A percentile compares a stretch with the other conserved stretches of the same genome.
These are phyloP conservation scores for Galerina marginata DNA, from an alignment of 768 basidiomycete genomes.

Conservation along the genomic window DNA sequence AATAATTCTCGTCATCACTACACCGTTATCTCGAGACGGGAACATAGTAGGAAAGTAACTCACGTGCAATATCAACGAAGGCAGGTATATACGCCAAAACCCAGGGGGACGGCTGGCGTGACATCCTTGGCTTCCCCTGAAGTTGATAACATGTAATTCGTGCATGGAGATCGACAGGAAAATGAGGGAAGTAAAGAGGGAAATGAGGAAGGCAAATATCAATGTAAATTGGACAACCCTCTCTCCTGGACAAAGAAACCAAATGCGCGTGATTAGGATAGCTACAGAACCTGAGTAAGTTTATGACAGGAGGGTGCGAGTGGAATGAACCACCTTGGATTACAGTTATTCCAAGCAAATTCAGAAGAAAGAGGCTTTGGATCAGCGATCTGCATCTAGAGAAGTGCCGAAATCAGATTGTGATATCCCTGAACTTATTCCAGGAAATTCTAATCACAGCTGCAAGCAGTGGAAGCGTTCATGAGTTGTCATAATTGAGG, in stretches of 20 bases:
- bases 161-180: conserved; percentile 27
- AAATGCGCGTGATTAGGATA: conserved; percentile 45
- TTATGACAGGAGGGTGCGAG: not conserved
- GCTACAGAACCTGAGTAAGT: conserved; percentile 25
- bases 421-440: not conserved
- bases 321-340: conserved; percentile 15
- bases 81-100: conserved; percentile 42
- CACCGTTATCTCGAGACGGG: not conserved
- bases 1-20: not conserved
- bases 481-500: too few species aligned
- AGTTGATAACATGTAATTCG: conserved; percentile 3
- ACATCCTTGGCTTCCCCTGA: conserved; percentile 31
- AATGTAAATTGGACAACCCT: conserved; percentile 31
- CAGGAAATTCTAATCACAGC: conserved; percentile 1
- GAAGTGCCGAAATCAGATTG: not conserved
- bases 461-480: not conserved
- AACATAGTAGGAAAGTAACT: conserved; percentile 5
- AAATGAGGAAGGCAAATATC: conserved; percentile 32
- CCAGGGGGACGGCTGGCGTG: conserved; percentile 33
- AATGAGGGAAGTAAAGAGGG: conserved; percentile 34
- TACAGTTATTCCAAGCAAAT: conserved; percentile 10
- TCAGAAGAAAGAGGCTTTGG: conserved; percentile 4
- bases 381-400: conserved; percentile 15
- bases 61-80: conserved; percentile 44
- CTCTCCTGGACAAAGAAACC: conserved; percentile 45